Percentiles rank a stretch among this genome's conserved stretches.
Conservation (phyloP, 2,329 filamentous ascomycete genomes). For the Penicillium sp. region DNA sequence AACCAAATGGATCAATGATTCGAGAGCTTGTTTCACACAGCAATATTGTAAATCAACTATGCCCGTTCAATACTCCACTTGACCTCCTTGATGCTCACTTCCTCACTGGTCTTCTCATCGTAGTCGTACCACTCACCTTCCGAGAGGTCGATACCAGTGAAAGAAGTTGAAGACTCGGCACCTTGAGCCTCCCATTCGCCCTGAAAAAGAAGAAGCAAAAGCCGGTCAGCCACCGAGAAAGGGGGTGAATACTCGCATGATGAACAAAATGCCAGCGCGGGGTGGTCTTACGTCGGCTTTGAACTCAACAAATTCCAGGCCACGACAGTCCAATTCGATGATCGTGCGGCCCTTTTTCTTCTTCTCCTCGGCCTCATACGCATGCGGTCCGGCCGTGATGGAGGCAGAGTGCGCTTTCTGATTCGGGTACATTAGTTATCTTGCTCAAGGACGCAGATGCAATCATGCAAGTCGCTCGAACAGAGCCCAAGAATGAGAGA, state of each 20-base stretch:
- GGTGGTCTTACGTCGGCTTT: constrained; percentile 65
- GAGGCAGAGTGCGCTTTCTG: constrained; percentile 59
- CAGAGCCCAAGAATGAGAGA: no score
- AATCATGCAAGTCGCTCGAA: no score
- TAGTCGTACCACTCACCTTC: constrained; percentile 99
- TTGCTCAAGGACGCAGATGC: neutral
- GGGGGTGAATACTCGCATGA: no score
- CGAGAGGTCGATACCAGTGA: constrained; percentile 69
- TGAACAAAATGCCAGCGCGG: no score
- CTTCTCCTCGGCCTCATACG: constrained; percentile 52
- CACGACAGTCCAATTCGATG: constrained; percentile 87
- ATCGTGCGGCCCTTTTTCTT: constrained; percentile 66
- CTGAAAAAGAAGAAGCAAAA: constrained; percentile 38
- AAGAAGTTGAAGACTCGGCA: constrained; percentile 71
- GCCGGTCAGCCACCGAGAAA: no score
- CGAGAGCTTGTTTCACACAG: neutral
- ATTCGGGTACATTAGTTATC: constrained; percentile 1
- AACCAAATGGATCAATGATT: no score
- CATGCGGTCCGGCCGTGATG: constrained; percentile 65
- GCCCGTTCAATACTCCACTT: constrained; percentile 77
- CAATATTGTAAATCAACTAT: constrained; percentile 36
- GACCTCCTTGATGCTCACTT: constrained; percentile 86
- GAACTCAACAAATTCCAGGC: constrained; percentile 86
- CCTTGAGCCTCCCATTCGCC: constrained; percentile 88
- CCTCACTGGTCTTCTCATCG: constrained; percentile 84